phyloP scores from a whole-genome alignment of 306 rosid species.

The Cucurbita maxima region DNA sequence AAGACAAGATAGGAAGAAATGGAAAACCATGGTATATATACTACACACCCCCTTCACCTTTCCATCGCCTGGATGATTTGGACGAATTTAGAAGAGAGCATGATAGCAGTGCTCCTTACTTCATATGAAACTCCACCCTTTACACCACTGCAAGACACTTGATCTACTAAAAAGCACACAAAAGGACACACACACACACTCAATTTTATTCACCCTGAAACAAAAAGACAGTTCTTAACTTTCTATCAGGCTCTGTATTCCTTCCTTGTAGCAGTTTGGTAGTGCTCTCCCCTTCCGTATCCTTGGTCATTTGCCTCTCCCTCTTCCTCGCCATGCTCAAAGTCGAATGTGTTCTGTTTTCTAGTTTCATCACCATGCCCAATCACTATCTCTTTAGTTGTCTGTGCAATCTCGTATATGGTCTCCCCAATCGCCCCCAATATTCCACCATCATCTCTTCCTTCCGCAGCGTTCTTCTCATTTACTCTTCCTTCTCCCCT shows the following conservation, averaged over 20 bases:
- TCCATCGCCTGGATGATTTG: no score
- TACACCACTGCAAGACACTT: not conserved
- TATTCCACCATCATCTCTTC: conserved; percentile 13
- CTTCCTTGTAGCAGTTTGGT: not conserved
- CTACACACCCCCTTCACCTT: no score
- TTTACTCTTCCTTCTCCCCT: not conserved
- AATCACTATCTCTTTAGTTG: conserved; percentile 29
- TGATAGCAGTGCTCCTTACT: not conserved
- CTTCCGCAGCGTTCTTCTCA: not conserved
- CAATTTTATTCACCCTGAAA: not conserved
- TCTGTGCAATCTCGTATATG: conserved; percentile 39
- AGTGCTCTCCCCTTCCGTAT: not conserved
- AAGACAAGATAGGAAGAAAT: no score
- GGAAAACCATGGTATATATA: no score
- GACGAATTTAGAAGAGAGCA: no score
- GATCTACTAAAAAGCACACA: not conserved
- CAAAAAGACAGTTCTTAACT: not conserved
- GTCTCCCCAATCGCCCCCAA: conserved; percentile 51
- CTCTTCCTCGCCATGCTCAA: not conserved
- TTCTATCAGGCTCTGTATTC: conserved; percentile 13
- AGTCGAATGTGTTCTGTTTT: not conserved
- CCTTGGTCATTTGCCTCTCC: not conserved
- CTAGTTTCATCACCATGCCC: conserved; percentile 21
- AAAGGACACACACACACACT: not conserved
- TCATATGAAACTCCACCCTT: not conserved